phyloP scores from a whole-genome alignment of 129 eudicot genomes.

The Pseudognaphalium luteoalbum region DNA sequence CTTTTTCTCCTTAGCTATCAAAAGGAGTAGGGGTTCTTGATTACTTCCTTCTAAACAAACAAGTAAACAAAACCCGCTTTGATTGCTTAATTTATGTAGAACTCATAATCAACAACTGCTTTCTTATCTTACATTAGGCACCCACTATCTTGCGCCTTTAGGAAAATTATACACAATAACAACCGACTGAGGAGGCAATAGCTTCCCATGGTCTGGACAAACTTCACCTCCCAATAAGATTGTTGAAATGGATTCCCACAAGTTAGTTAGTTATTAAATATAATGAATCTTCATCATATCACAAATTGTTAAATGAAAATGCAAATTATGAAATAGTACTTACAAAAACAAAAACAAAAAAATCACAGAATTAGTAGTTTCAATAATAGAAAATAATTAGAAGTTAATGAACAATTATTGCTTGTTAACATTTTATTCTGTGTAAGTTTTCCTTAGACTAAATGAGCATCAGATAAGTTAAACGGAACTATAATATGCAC shows the following conservation, averaged over 20 bases:
- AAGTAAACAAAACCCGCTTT: not conserved
- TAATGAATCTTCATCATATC: not conserved
- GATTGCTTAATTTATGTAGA: not conserved
- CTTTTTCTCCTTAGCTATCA: too few species aligned
- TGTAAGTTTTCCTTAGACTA: not conserved
- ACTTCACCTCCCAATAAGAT: not conserved
- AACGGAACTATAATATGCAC: not conserved
- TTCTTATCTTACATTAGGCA: not conserved
- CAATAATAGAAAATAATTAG: not conserved
- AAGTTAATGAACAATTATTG: not conserved
- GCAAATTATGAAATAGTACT: too few species aligned
- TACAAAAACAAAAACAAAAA: too few species aligned
- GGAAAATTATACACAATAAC: not conserved
- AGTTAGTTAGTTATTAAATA: too few species aligned
- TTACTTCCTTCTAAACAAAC: too few species aligned
- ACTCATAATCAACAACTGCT: not conserved
- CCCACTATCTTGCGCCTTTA: not conserved
- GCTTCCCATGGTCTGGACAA: not conserved
- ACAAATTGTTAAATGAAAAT: not conserved
- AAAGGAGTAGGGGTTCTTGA: too few species aligned
- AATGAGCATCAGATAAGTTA: not conserved
- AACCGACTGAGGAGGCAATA: not conserved
- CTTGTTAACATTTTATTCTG: not conserved
- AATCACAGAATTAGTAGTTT: not conserved
- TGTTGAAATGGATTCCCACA: not conserved